These are phyloP conservation scores for Lentinula lateritia DNA, from an alignment of 768 basidiomycete species.

Conservation along the genomic window DNA sequence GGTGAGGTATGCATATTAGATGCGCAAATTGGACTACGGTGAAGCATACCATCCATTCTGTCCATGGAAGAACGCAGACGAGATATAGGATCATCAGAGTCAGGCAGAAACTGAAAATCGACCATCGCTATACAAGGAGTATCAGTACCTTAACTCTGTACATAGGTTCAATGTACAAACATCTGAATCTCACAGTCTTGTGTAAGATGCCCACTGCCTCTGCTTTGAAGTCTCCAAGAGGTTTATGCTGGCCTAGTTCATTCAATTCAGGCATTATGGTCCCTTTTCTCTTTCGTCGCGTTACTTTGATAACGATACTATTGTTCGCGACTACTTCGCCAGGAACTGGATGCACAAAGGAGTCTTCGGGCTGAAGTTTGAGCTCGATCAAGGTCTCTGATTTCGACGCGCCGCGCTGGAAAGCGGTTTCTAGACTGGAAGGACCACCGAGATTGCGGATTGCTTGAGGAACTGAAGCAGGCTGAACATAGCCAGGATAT, in stretches of 20 bases:
- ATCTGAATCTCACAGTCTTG: constrained; percentile 85
- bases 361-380: constrained; percentile 63
- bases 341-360: constrained; percentile 78
- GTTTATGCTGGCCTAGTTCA: constrained; percentile 18
- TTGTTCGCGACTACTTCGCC: constrained; percentile 74
- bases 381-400: constrained; percentile 70
- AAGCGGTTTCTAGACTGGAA: constrained; percentile 64
- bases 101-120: constrained; percentile 86
- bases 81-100: constrained; percentile 63
- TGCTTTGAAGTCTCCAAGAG: constrained; percentile 66
- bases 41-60: constrained; percentile 65
- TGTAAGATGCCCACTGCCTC: constrained; percentile 70
- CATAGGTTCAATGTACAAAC: constrained; percentile 39
- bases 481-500: constrained; percentile 81
- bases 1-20: neutral
- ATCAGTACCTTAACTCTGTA: neutral
- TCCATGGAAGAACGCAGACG: constrained; percentile 71
- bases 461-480: constrained; percentile 55
- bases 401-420: constrained; percentile 63
- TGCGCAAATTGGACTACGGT: neutral
- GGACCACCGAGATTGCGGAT: constrained; percentile 68
- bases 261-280: constrained; percentile 14
- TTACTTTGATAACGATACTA: constrained; percentile 84
- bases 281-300: constrained; percentile 58
- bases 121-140: constrained; percentile 66